Percentiles rank a stretch among this genome's conserved stretches.
Evolutionary conservation across 805 yeast genomes (phyloP).

Genomic region (Yamadazyma ubonensis): DNA sequence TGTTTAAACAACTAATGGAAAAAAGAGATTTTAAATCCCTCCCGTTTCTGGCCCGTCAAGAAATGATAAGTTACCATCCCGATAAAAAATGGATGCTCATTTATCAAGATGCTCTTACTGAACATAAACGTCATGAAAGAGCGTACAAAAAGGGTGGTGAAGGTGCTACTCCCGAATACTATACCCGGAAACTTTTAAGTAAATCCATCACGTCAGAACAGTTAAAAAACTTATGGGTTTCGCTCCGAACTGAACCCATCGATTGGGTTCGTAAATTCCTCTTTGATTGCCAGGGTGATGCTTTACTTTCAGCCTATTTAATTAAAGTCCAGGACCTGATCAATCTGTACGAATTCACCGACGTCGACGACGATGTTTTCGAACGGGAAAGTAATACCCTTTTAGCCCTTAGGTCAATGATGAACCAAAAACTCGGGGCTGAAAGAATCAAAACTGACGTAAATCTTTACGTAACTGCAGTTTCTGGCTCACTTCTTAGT

Average conservation of each 20-base stretch:
- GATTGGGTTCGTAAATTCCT: slow-evolving; percentile 79
- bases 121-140: slow-evolving; percentile 53
- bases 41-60: slow-evolving; percentile 71
- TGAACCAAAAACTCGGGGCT: slow-evolving; percentile 64
- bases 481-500: slow-evolving; percentile 72
- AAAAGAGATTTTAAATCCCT: slow-evolving; percentile 72
- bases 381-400: slow-evolving; percentile 77
- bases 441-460: slow-evolving; percentile 51
- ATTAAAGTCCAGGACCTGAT: slow-evolving; percentile 51
- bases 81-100: slow-evolving; percentile 91
- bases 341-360: slow-evolving; percentile 25
- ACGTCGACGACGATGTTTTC: slow-evolving; percentile 49
- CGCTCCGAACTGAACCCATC: slow-evolving; percentile 82
- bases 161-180: slow-evolving; percentile 63
- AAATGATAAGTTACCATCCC: slow-evolving; percentile 69
- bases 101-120: slow-evolving; percentile 80
- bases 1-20: slow-evolving; percentile 79
- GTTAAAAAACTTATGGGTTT: slow-evolving; percentile 83
- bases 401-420: slow-evolving; percentile 71
- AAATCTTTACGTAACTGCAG: slow-evolving; percentile 50
- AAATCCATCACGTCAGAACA: slow-evolving; percentile 67
- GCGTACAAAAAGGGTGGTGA: slow-evolving; percentile 24
- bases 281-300: slow-evolving; percentile 73
- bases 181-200: slow-evolving; percentile 70
- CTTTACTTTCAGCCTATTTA: slow-evolving; percentile 64